These are phyloP conservation scores for Candida incommunis DNA, from an alignment of 805 yeast genomes.

Conservation along the genomic window DNA sequence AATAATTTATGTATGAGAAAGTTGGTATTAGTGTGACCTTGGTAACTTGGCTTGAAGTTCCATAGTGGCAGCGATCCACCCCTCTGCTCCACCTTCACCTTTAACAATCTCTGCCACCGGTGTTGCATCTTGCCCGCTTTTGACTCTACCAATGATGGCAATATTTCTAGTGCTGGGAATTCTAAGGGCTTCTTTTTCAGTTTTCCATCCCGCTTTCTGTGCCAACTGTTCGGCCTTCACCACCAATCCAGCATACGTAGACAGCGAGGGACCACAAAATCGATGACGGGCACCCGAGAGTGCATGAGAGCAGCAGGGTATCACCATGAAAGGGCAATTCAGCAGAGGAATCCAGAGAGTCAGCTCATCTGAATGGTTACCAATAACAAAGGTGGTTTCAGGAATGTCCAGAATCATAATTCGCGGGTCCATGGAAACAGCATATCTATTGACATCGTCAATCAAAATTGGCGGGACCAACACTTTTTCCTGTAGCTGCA, in stretches of 20 bases:
- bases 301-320: slow-evolving; percentile 91
- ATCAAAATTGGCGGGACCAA: slow-evolving; percentile 65
- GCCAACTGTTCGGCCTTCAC: slow-evolving; percentile 71
- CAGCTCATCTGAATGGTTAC: slow-evolving; percentile 90
- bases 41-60: slow-evolving; percentile 1
- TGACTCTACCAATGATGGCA: slow-evolving; percentile 61
- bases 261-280: slow-evolving; percentile 29
- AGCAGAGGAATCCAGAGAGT: slow-evolving; percentile 91
- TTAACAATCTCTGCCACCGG: slow-evolving; percentile 44
- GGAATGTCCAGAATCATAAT: slow-evolving; percentile 20
- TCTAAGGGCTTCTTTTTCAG: slow-evolving; percentile 72
- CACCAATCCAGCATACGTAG: slow-evolving; percentile 75
- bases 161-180: slow-evolving; percentile 93
- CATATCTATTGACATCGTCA: slow-evolving; percentile 18
- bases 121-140: slow-evolving; percentile 15
- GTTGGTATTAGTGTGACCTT: background rate
- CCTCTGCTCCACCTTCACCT: slow-evolving; percentile 78
- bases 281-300: slow-evolving; percentile 64
- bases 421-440: slow-evolving; percentile 1
- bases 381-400: slow-evolving; percentile 64
- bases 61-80: slow-evolving; percentile 52
- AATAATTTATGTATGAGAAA: too few species aligned
- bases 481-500: slow-evolving; percentile 54
- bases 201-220: slow-evolving; percentile 62
- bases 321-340: slow-evolving; percentile 66